Percentiles rank a stretch among this genome's conserved stretches.
Evolutionary conservation across 129 eudicot species (phyloP).

Genomic region (Smallanthus sonchifolius): DNA sequence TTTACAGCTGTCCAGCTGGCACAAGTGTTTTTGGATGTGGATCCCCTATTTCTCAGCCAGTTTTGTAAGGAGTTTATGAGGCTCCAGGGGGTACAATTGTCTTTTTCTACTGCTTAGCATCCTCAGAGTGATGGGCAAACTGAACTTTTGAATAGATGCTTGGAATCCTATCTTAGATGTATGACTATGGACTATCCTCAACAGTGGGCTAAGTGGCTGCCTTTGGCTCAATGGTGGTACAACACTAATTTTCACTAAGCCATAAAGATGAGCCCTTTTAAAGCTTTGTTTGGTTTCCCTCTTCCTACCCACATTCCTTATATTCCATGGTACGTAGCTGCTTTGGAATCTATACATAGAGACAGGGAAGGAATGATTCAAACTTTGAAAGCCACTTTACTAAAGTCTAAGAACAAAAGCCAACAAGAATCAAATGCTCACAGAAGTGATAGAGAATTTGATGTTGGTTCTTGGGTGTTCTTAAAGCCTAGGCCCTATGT

Average conservation of each 20-base stretch:
- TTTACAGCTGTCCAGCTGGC: background rate
- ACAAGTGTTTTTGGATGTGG: background rate
- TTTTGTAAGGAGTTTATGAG: background rate
- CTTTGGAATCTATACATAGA: background rate
- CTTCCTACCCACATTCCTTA: background rate
- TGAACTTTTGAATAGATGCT: background rate
- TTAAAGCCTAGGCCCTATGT: background rate
- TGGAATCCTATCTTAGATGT: background rate
- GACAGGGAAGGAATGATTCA: background rate
- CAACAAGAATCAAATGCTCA: background rate
- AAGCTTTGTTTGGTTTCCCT: background rate
- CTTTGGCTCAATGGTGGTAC: background rate
- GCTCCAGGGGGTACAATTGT: background rate
- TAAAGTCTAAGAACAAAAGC: background rate
- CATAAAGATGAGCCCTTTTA: background rate
- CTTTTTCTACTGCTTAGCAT: background rate
- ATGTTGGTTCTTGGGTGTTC: background rate
- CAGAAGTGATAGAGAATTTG: background rate
- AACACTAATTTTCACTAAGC: background rate
- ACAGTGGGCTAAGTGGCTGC: background rate
- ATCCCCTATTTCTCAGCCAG: background rate
- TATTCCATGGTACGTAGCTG: background rate
- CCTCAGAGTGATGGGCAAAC: background rate
- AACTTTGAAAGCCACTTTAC: background rate
- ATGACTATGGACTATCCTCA: background rate